Base-by-base conservation (phyloP, 129 eudicot species). In the Solidago caesia region DNA sequence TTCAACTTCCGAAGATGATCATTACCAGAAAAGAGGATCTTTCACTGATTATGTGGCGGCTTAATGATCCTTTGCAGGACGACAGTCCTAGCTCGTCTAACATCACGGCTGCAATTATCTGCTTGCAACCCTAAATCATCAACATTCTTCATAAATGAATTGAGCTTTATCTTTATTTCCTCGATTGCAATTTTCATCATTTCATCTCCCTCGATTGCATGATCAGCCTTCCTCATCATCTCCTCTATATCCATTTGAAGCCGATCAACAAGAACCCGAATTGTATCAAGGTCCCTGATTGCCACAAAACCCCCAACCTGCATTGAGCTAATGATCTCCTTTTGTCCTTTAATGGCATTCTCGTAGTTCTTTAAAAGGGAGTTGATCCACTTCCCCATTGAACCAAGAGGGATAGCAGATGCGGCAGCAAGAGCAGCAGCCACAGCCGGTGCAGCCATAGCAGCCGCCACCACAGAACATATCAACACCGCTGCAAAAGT, bases 301-400 rank as follows among this genome's bases (percentile, higher is more conserved):
- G 86, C 81, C 29, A 92, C 82, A 80, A 80, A 88, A 15, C 91
- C 87, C 21, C 97, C 97, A 11, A 84, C 92, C 42, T 80, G 87
- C 97, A 89, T 92, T 1, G 87, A 83, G 69, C 85, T 74, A 15
- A 88, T 74, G 33, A 91, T 72, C 77, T 92, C 96, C 85, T 87
- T 89, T 49, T 92, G 92, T 41, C 91, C 92, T 68, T 86, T 89
- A 45, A 92, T 79, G 6, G 87, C 96, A 52, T 77, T 75, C 62
- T 92, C 97, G 44, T 89, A 89, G 79, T 82, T 87, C 77, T 85
- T 89, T 76, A 87, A 59, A 61, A 89, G 92, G 58, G 90, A 83
- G 61, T 89, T 87, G 2, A 92, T 87, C 97, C 97, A 92, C 67
- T 84, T 88, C 64, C 97, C 97, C 97, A 92, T 89, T n/a, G 97